phyloP scores from a whole-genome alignment of 345 rosid genomes.

The Linum trigynum region DNA sequence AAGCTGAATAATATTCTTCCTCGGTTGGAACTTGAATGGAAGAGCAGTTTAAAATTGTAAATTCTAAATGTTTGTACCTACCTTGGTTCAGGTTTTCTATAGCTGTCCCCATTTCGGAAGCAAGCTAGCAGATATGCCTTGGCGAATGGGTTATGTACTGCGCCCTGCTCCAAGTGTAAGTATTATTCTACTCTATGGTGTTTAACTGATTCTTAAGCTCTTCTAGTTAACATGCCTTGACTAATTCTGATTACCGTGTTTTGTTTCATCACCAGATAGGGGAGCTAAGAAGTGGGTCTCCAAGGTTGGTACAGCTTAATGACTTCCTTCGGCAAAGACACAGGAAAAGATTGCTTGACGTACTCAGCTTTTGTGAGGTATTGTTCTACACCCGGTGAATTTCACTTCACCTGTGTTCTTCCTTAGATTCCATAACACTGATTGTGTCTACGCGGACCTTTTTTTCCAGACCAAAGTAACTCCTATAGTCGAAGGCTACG shows the following conservation, averaged over 20 bases:
- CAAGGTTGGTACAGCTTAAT: slow-evolving; percentile 69
- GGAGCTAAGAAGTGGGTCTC: slow-evolving; percentile 92
- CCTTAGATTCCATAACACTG: background rate
- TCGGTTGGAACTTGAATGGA: background rate
- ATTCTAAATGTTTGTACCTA: background rate
- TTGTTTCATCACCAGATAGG: slow-evolving; percentile 47
- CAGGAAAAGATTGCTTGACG: slow-evolving; percentile 68
- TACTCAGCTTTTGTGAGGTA: slow-evolving; percentile 98
- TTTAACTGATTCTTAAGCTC: slow-evolving; percentile 6
- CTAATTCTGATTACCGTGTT: slow-evolving; percentile 8
- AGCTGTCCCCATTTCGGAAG: slow-evolving; percentile 99
- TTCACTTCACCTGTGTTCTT: background rate
- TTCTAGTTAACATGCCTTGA: background rate
- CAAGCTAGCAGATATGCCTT: slow-evolving; percentile 96
- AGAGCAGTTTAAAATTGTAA: slow-evolving; percentile 6
- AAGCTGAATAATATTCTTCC: slow-evolving; percentile 21
- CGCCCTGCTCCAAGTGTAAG: slow-evolving; percentile 96
- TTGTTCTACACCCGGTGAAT: background rate
- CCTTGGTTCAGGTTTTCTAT: slow-evolving; percentile 64
- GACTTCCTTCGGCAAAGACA: slow-evolving; percentile 75
- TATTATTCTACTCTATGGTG: slow-evolving; percentile 6
- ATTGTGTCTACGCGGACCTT: background rate
- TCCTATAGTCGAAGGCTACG: slow-evolving; percentile 94
- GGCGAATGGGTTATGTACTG: slow-evolving; percentile 92
- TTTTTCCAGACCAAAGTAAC: slow-evolving; percentile 81